Conservation (phyloP, 1,139 yeast species). For the Candida albicans region DNA sequence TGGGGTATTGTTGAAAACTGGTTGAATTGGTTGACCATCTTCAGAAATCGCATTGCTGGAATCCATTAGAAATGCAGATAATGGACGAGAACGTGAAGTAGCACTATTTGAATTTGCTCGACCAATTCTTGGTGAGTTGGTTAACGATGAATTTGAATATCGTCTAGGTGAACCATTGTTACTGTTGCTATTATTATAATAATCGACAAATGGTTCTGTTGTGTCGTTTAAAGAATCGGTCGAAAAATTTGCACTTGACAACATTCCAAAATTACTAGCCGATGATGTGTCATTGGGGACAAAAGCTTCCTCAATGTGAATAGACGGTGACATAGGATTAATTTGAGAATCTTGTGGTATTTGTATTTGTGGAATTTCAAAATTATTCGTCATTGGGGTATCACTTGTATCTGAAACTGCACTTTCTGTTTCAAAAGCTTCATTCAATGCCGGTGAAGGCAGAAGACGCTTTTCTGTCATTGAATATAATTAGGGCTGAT, state of each 20-base stretch:
- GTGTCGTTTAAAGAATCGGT: conserved; percentile 33
- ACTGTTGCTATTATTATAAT: neutral
- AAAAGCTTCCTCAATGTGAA: neutral
- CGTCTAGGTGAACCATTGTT: conserved; percentile 16
- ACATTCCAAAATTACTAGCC: conserved; percentile 17
- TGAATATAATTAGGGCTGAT: too few species aligned
- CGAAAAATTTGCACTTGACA: conserved; percentile 47
- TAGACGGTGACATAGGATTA: too few species aligned
- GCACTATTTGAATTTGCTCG: conserved; percentile 18
- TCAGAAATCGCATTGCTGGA: conserved; percentile 31
- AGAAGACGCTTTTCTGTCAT: too few species aligned
- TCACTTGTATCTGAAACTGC: too few species aligned
- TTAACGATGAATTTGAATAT: conserved; percentile 24
- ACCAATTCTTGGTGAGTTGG: conserved; percentile 24
- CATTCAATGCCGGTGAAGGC: too few species aligned
- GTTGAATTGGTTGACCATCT: conserved; percentile 25
- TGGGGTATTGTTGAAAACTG: conserved; percentile 23
- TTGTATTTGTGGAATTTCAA: too few species aligned
- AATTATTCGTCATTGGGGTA: too few species aligned
- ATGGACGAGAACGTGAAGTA: conserved; percentile 41
- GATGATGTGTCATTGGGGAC: neutral
- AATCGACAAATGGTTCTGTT: conserved; percentile 2
- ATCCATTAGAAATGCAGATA: conserved; percentile 38
- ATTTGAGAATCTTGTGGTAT: too few species aligned
- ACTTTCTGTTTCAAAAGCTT: too few species aligned